Evolutionary conservation across 345 rosid species (phyloP).

Genomic region (Pugionium dolabratum): DNA sequence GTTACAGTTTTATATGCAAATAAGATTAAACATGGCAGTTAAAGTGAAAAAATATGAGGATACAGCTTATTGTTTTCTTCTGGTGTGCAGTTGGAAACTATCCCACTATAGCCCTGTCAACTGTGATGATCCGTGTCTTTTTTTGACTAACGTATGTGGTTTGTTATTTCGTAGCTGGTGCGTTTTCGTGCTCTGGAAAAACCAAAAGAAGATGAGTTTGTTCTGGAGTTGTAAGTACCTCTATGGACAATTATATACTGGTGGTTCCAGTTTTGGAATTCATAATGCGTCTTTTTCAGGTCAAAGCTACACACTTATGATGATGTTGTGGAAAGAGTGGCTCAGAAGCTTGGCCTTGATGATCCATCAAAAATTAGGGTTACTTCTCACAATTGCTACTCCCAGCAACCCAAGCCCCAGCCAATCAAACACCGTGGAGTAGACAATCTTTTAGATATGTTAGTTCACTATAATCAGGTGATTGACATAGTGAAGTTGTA

Average conservation of each 20-base stretch:
- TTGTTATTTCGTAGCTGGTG: slow-evolving; percentile 55
- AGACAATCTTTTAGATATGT: slow-evolving; percentile 87
- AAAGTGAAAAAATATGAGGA: slow-evolving; percentile 7
- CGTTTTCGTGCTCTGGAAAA: slow-evolving; percentile 85
- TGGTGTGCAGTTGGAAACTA: slow-evolving; percentile 7
- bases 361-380: slow-evolving; percentile 91
- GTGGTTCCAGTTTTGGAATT: slow-evolving; percentile 17
- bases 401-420: slow-evolving; percentile 98
- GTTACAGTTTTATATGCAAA: slow-evolving; percentile 1
- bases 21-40: background rate
- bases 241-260: slow-evolving; percentile 18
- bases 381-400: slow-evolving; percentile 97
- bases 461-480: slow-evolving; percentile 94
- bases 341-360: slow-evolving; percentile 76
- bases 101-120: slow-evolving; percentile 9
- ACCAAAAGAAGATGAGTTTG: slow-evolving; percentile 89
- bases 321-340: slow-evolving; percentile 86
- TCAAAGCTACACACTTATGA: slow-evolving; percentile 86
- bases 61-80: background rate
- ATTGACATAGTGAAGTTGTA: slow-evolving; percentile 1
- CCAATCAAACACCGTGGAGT: slow-evolving; percentile 89
- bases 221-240: slow-evolving; percentile 78
- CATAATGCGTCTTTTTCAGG: slow-evolving; percentile 51
- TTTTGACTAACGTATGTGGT: slow-evolving; percentile 27
- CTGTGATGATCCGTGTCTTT: slow-evolving; percentile 22